Evolutionary conservation across 306 rosid genomes (phyloP).

Genomic region (Castanea crenata): DNA sequence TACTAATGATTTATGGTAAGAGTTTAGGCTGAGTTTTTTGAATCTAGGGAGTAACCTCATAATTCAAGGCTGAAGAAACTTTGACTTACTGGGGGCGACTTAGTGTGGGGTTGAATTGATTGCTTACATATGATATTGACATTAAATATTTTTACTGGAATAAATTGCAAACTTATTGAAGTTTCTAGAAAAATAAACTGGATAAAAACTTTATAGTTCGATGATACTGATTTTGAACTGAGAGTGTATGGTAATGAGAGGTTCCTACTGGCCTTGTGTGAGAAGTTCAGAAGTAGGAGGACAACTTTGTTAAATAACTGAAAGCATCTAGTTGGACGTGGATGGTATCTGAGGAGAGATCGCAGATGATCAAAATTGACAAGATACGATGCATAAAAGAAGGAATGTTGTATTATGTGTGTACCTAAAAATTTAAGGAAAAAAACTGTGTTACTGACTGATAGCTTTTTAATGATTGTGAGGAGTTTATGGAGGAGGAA

Average conservation of each 20-base stretch:
- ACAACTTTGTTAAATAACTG: neutral
- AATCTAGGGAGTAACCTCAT: neutral
- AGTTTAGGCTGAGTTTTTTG: neutral
- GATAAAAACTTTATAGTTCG: neutral
- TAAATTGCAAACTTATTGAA: neutral
- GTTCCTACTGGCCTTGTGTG: neutral
- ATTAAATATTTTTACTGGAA: neutral
- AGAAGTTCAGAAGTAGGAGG: neutral
- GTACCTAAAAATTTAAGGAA: no score
- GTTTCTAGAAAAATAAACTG: neutral
- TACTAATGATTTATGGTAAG: no score
- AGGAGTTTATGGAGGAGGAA: no score
- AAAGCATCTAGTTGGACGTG: neutral
- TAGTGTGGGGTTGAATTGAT: neutral
- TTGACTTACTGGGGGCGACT: no score
- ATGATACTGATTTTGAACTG: neutral
- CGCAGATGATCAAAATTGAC: neutral
- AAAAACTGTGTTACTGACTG: no score
- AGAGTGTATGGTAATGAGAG: neutral
- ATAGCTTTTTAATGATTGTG: no score
- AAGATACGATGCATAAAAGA: neutral
- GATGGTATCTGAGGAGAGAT: neutral
- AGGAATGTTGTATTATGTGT: neutral
- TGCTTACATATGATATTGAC: neutral
- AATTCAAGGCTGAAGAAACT: no score